Base-by-base conservation (phyloP, 31 red algal genomes). In the Porphyra umbilicalis region DNA sequence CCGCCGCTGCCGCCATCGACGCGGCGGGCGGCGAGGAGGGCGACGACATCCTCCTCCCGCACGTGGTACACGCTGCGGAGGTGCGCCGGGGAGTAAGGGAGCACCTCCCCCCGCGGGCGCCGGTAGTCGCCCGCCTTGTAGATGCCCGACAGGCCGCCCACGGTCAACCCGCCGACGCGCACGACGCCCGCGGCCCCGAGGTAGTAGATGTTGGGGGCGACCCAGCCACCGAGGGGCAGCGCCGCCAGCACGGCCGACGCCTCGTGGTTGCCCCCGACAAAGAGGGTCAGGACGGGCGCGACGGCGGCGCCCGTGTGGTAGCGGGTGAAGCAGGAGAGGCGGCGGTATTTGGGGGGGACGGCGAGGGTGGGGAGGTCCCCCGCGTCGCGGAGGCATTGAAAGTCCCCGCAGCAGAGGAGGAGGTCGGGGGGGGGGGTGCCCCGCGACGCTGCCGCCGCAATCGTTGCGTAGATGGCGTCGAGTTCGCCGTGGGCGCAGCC, bases 241-340 rank as follows among this genome's bases (percentile, higher is more conserved):
- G 95, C 89, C 82, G 90, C 85, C 33, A 98, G 75, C 67, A 93
- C 85, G 40, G 81, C 79, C n/a, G 96, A 95, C 10, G 96, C 96
- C 79, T 98, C 96, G 85, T 98, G 96, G 44, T 98, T 98, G 8
- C 96, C 96, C 14, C 96, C 96, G 13, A 98, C 84, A 80, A 98
- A 98, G 14, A 98, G 20, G 16, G 96, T 98, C 16, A 92, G 93
- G 75, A 86, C 77, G 37, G 92, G 92, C 35, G 96, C 96, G 6
- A 40, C 37, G 4, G 71, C 20, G 33, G 85, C 85, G 29, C 93
- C 92, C 8, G 82, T 46, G 76, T 98, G 91, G 83, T 95, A 98
- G 35, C 83, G 83, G 77, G 83, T 82, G 83, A 98, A 98, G 13
- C 85, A 89, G 8, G 89, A 77, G 84, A 98, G 85, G 38, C 83